phyloP scores from a whole-genome alignment of 768 basidiomycete genomes.

The Russula ochroleuca region DNA sequence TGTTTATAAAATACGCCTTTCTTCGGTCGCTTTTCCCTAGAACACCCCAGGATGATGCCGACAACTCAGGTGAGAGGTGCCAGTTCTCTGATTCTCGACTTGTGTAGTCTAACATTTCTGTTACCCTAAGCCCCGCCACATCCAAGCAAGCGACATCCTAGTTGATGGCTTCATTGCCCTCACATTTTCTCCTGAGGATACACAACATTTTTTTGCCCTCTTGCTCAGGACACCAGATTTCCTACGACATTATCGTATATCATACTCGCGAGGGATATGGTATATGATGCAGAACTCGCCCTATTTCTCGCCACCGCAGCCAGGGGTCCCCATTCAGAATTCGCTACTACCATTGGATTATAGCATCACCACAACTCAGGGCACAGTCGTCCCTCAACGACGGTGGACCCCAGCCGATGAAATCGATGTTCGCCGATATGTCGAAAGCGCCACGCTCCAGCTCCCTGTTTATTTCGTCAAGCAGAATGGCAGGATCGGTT shows the following conservation, averaged over 20 bases:
- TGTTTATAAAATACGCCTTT: not conserved
- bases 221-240: not conserved
- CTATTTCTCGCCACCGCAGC: not conserved
- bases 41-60: not conserved
- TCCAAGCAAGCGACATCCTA: not conserved
- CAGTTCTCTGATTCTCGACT: not conserved
- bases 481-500: not conserved
- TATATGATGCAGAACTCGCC: not conserved
- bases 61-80: not conserved
- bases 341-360: not conserved
- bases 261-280: not conserved
- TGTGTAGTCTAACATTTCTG: not conserved
- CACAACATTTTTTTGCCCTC: not conserved
- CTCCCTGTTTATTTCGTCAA: conserved; percentile 14
- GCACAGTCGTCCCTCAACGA: conserved; percentile 10
- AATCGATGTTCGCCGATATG: conserved; percentile 14
- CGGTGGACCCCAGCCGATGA: conserved; percentile 18
- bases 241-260: not conserved
- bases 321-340: not conserved
- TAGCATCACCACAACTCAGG: not conserved
- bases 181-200: not conserved
- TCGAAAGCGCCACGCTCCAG: not conserved
- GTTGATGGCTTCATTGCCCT: conserved; percentile 5
- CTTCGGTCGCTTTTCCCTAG: no score
- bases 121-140: not conserved